Evolutionary conservation across 2,329 filamentous ascomycete genomes (phyloP).

Genomic region (Macrophomina phaseolina): DNA sequence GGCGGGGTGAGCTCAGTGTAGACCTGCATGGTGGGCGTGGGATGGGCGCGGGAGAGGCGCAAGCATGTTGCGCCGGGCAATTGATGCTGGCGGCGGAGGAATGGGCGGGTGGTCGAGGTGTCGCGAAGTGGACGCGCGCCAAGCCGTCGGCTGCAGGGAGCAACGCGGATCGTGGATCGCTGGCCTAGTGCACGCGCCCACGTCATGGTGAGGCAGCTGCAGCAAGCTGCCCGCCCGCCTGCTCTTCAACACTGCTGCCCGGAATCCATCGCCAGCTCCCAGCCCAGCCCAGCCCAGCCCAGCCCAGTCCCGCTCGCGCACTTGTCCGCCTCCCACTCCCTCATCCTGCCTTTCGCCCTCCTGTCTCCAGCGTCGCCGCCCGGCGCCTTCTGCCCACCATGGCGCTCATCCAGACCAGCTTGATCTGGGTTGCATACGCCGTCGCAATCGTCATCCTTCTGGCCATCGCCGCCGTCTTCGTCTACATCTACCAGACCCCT

Average conservation of each 20-base stretch:
- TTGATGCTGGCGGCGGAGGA: slow-evolving; percentile 1
- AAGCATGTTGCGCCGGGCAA: slow-evolving; percentile 24
- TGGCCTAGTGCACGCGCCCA: slow-evolving; percentile 6
- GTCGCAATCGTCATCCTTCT: slow-evolving; percentile 79
- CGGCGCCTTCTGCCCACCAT: slow-evolving; percentile 45
- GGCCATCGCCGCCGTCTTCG: slow-evolving; percentile 79
- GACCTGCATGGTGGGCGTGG: slow-evolving; percentile 75
- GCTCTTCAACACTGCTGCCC: slow-evolving; percentile 4
- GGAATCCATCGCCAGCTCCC: background rate
- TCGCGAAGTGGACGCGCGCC: slow-evolving; percentile 23
- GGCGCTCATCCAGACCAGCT: slow-evolving; percentile 79
- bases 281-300: background rate
- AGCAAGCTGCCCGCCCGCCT: slow-evolving; percentile 1
- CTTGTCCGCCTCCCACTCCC: background rate
- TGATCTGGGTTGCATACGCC: slow-evolving; percentile 95
- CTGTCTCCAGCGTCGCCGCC: background rate
- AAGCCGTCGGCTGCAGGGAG: slow-evolving; percentile 5
- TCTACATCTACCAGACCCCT: slow-evolving; percentile 89
- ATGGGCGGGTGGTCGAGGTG: background rate
- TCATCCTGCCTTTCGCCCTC: background rate
- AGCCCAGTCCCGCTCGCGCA: background rate
- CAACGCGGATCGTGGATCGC: slow-evolving; percentile 16
- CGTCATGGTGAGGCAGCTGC: slow-evolving; percentile 18
- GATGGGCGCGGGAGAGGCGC: background rate
- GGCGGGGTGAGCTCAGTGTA: slow-evolving; percentile 95